Evolutionary conservation across 495 filamentous ascomycete genomes (phyloP), one percentile per base, ranked within the genome.

Genomic region (Pseudomonodictys pantanalensis): DNA sequence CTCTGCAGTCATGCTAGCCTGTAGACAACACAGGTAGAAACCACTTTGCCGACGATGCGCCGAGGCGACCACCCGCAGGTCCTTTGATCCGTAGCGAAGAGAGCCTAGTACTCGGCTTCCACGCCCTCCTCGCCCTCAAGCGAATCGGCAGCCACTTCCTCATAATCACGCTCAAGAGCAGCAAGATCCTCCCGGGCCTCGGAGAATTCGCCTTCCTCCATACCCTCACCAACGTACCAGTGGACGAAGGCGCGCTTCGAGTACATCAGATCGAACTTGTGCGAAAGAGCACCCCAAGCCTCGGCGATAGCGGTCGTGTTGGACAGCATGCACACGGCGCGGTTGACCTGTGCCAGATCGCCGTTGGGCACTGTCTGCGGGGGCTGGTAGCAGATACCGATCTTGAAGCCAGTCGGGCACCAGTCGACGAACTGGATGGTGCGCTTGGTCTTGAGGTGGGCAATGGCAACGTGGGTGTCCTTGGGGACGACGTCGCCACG

Each of bases 181-280:
- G 93, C 93, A 69, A 98, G 76, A 77, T 98, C 93, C 81, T 98
- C 93, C 76, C 93, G 90, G 51, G 93, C 93, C 83, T 98, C 93
- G 46, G 90, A 95, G 82, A 98, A 98, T 76, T 98, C 93, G 72
- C 93, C 93, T 77, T 98, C 93, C 82, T 98, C 93, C 93, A 98
- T 98, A 84, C 93, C 93, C 82, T 98, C 93, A 78, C 93, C 93
- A 73, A 98, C 93, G 69, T 98, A 98, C 93, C 93, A 98, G 78
- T 98, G 93, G 49, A 98, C 93, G 79, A 98, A 98, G 54, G 93
- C 93, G 77, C 93, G 93, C 86, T 98, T 98, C 73, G 92, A 92
- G 83, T 97, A 97, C 93, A 98, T 98, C 72, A 98, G 91, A 68
- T 98, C 93, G 78, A 98, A 98, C 79, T 98, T 98, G 83, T 88